Percentiles rank a stretch among this genome's conserved stretches.
phyloP scores from a whole-genome alignment of 805 yeast species.

The Yarrowia sp. region DNA sequence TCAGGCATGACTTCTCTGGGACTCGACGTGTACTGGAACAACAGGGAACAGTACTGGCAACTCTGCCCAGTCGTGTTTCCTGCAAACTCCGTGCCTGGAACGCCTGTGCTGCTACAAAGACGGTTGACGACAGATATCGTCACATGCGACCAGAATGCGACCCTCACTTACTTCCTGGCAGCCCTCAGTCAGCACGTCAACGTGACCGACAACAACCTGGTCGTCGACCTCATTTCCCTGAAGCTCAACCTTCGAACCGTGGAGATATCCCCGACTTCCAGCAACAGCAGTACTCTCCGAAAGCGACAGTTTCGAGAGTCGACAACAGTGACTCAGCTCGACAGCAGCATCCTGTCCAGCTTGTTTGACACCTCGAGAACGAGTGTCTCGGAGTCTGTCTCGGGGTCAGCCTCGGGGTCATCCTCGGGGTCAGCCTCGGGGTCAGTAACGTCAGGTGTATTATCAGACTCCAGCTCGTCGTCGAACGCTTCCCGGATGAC shows the following conservation, averaged over 20 bases:
- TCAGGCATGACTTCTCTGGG: conserved; percentile 42
- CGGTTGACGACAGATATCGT: neutral
- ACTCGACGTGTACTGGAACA: conserved; percentile 55
- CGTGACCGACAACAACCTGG: conserved; percentile 47
- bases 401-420: neutral
- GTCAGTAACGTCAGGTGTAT: too few relatives aligned
- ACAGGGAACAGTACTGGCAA: conserved; percentile 47
- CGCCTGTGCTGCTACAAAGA: neutral
- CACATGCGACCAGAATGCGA: conserved; percentile 10
- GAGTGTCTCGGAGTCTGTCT: neutral
- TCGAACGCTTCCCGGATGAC: neutral
- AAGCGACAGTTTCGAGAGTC: neutral
- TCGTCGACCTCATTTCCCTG: conserved; percentile 44
- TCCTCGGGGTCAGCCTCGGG: neutral
- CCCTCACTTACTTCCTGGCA: neutral
- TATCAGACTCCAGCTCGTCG: neutral
- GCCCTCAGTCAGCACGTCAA: conserved; percentile 40
- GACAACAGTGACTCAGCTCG: neutral
- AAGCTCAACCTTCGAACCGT: conserved; percentile 40
- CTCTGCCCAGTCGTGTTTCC: conserved; percentile 47
- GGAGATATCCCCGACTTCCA: neutral
- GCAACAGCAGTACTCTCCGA: neutral
- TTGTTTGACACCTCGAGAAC: neutral
- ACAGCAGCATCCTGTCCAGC: neutral
- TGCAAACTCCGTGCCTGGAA: neutral